phyloP scores from a whole-genome alignment of 352 stramenopile genomes.

The Phytophthora cryptogea region DNA sequence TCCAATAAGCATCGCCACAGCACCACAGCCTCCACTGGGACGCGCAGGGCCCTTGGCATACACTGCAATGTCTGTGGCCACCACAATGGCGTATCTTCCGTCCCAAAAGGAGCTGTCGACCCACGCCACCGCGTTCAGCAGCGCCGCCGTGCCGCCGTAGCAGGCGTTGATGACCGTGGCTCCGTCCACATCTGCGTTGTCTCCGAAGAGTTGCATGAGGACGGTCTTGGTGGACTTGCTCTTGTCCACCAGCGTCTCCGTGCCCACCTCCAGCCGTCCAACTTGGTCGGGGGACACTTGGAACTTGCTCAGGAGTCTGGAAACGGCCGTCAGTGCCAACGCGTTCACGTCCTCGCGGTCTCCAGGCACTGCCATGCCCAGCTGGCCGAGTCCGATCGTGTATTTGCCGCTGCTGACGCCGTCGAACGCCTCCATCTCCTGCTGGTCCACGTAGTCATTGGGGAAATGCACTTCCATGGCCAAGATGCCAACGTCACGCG shows the following conservation, averaged over 20 bases:
- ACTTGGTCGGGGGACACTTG: slow-evolving; percentile 67
- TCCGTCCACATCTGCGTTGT: slow-evolving; percentile 75
- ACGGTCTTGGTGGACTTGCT: slow-evolving; percentile 87
- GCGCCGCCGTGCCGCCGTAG: slow-evolving; percentile 96
- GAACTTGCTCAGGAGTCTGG: slow-evolving; percentile 62
- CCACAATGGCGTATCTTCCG: slow-evolving; percentile 94
- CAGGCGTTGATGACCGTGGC: slow-evolving; percentile 97
- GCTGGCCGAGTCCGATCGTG: slow-evolving; percentile 63
- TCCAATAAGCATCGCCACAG: slow-evolving; percentile 96
- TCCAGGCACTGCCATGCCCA: slow-evolving; percentile 68
- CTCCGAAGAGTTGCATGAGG: slow-evolving; percentile 75
- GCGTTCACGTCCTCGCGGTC: slow-evolving; percentile 81
- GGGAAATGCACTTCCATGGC: slow-evolving; percentile 97
- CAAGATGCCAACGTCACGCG: slow-evolving; percentile 94
- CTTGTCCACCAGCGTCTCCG: slow-evolving; percentile 94
- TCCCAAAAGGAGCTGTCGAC: slow-evolving; percentile 94
- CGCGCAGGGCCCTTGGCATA: slow-evolving; percentile 93
- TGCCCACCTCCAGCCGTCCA: slow-evolving; percentile 96
- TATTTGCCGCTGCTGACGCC: slow-evolving; percentile 78
- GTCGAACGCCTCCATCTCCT: slow-evolving; percentile 94
- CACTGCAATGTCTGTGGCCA: slow-evolving; percentile 96
- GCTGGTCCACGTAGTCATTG: slow-evolving; percentile 92
- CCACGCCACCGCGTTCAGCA: slow-evolving; percentile 98
- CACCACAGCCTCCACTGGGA: slow-evolving; percentile 92
- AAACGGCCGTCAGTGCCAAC: slow-evolving; percentile 62